Base-by-base conservation (phyloP, 2,329 filamentous ascomycete species). In the Aspergillus felis region DNA sequence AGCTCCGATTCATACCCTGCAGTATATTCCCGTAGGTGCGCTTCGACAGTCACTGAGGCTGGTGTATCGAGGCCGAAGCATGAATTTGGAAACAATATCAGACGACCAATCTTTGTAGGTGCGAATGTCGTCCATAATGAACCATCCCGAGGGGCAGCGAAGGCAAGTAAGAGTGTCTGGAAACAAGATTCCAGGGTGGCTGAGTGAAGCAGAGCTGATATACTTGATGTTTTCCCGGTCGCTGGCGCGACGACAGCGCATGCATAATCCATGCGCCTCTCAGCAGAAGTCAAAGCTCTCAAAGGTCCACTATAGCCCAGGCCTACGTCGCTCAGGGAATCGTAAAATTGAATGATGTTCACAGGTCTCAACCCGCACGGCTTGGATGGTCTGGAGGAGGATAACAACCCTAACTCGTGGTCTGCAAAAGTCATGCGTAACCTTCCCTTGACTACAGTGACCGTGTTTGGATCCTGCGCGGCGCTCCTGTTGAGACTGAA, bases 41-140 rank as follows among this genome's bases (percentile, higher is more conserved):
- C 46, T 8, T 54, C 53, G 28, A 54, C 46, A 29, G 46, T 17
- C 17, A 54, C 53, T 7, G 53, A 50, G 3, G 17, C 38, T 17
- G 6, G 17, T 7, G 38, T 17, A 20, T 14, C 28, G 32, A 49
- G 20, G 22, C 28, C 38, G 20, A 20, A 22, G 27, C n/a, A 22
- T 14, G 46, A 38, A 29, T 29, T 29, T 14, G 46, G 53, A 41
- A 29, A 38, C 7, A 54, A 44, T 5, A 22, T 22, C 29, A 54
- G 49, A 14, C 53, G 53, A n/a, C 53, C 46, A 38, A 56, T 57
- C 20, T 46, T 48, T 32, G 50, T 57, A 14, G 63, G 77, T 22
- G 57, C 27, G 29, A 57, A 60, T 1, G 51, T 28, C n/a, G 57
- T 60, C 57, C 57, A 60, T 48, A 60, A 25, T 22, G 46, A 46